Evolutionary conservation across 108 stramenopile genomes (phyloP).

Genomic region (Bacterosira constricta): DNA sequence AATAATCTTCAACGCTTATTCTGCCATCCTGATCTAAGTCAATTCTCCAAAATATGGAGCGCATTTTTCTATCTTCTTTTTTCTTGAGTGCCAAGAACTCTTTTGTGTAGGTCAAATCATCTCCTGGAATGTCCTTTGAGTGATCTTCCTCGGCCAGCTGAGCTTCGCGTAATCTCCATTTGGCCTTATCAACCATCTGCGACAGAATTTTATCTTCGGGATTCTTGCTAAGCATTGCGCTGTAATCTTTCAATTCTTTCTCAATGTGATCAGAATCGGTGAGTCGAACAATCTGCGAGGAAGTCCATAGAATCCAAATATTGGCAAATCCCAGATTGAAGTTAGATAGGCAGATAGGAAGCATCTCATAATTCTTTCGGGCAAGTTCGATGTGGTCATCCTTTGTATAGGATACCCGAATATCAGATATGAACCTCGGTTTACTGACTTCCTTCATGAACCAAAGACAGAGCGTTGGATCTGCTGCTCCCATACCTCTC

Average conservation of each 20-base stretch:
- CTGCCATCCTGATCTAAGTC: slow-evolving; percentile 31
- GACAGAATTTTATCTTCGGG: slow-evolving; percentile 34
- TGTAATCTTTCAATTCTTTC: slow-evolving; percentile 44
- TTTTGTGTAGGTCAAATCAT: slow-evolving; percentile 44
- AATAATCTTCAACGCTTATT: slow-evolving; percentile 37
- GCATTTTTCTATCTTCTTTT: slow-evolving; percentile 26
- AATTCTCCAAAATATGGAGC: slow-evolving; percentile 14
- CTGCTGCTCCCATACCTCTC: slow-evolving; percentile 25
- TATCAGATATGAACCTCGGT: slow-evolving; percentile 20
- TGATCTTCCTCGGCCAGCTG: slow-evolving; percentile 39
- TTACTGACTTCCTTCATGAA: slow-evolving; percentile 24
- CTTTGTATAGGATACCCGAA: slow-evolving; percentile 35
- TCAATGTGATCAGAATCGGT: slow-evolving; percentile 35
- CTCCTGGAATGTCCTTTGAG: slow-evolving; percentile 33
- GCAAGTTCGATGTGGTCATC: slow-evolving; percentile 11
- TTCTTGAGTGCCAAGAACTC: slow-evolving; percentile 32
- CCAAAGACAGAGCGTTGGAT: slow-evolving; percentile 37
- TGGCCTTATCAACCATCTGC: slow-evolving; percentile 29
- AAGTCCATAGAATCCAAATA: slow-evolving; percentile 41
- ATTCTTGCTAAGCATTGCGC: slow-evolving; percentile 21
- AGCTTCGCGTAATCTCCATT: slow-evolving; percentile 38
- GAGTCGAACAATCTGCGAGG: slow-evolving; percentile 22
- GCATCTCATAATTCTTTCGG: slow-evolving; percentile 41
- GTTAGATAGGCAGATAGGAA: slow-evolving; percentile 29
- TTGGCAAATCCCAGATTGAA: slow-evolving; percentile 40